phyloP scores from a whole-genome alignment of 208 protist species.

The Trypanosoma cruzi region DNA sequence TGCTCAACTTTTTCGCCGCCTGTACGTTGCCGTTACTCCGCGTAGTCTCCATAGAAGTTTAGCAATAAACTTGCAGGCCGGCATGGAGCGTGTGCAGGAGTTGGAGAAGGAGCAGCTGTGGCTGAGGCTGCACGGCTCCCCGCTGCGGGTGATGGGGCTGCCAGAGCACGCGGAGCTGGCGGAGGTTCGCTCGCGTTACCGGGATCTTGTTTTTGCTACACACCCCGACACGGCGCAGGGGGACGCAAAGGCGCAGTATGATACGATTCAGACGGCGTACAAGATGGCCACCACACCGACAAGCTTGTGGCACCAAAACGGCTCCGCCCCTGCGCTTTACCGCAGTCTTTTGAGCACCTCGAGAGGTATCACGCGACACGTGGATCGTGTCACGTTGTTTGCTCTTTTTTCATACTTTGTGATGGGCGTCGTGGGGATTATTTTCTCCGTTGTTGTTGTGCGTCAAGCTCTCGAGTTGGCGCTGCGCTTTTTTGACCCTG shows the following conservation, averaged over 20 bases:
- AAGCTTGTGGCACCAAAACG: slow-evolving; percentile 84
- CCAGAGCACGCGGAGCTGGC: slow-evolving; percentile 72
- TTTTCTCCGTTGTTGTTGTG: slow-evolving; percentile 66
- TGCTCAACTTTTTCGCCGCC: slow-evolving; percentile 33
- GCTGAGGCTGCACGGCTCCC: slow-evolving; percentile 73
- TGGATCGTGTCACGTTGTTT: slow-evolving; percentile 43
- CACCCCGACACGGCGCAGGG: slow-evolving; percentile 68
- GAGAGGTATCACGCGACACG: slow-evolving; percentile 29
- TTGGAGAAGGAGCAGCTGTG: slow-evolving; percentile 76
- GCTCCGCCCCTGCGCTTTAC: slow-evolving; percentile 61
- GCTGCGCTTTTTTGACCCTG: slow-evolving; percentile 71
- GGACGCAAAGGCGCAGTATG: slow-evolving; percentile 47
- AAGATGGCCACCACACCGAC: slow-evolving; percentile 58
- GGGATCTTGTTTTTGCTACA: slow-evolving; percentile 67
- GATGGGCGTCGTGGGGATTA: slow-evolving; percentile 47
- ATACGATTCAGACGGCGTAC: slow-evolving; percentile 72
- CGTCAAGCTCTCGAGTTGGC: slow-evolving; percentile 48
- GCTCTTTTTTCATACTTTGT: slow-evolving; percentile 62
- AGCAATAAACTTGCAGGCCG: slow-evolving; percentile 48
- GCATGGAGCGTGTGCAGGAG: slow-evolving; percentile 60
- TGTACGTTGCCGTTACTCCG: slow-evolving; percentile 50
- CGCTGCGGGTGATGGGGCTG: slow-evolving; percentile 77
- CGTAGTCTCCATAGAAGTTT: slow-evolving; percentile 35
- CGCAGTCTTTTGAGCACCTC: slow-evolving; percentile 44
- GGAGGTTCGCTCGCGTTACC: slow-evolving; percentile 75